Evolutionary conservation across 2,329 filamentous ascomycete genomes (phyloP), one percentile per base, ranked within the genome.

Genomic region (Colletotrichum somersetense): DNA sequence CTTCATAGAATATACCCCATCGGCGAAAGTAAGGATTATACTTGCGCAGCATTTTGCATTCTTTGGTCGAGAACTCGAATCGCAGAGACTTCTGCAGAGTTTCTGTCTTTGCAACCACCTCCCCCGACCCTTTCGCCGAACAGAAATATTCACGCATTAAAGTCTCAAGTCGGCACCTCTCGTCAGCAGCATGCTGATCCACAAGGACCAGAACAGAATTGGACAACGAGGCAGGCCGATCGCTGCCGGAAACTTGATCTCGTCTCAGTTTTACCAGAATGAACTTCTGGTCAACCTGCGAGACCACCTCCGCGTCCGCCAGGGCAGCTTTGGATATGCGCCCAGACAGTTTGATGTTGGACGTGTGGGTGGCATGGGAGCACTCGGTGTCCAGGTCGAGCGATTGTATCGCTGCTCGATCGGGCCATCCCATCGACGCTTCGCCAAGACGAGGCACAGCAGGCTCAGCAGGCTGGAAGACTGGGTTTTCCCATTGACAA

Each of bases 141-240:
- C 62, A 57, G 73, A 90, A 90, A 67, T 89, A 90, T 7, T 75
- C 75, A 0, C 76, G 75, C 79, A 97, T 90, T 1, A 99, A 85
- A 0, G 81, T 79, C 78, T 99, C 96, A 1, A 98, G 88, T 1
- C 91, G 91, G 74, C 93, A 91, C 57, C 96, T 89, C 83, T 99
- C 96, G 79, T 98, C 96, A 3, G 95, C 96, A 0, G 96, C 96
- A 79, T 99, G 96, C 78, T 99, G 96, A 77, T 99, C 96, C 7
- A 98, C 87, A 50, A 98, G 85, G 0, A 97, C 86, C 5, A 98
- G 83, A 1, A 90, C 44, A 92, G 84, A 55, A 86, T 61, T 72
- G 4, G 38, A n/a, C 5, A 20, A 46, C 38, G 33, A 8, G 8
- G 6, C 18, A 26, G 40, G 10, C 62, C 48, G 48, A 2, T 35